Conservation (phyloP, 2,329 filamentous ascomycete species). For the Cytospora schulzeri region DNA sequence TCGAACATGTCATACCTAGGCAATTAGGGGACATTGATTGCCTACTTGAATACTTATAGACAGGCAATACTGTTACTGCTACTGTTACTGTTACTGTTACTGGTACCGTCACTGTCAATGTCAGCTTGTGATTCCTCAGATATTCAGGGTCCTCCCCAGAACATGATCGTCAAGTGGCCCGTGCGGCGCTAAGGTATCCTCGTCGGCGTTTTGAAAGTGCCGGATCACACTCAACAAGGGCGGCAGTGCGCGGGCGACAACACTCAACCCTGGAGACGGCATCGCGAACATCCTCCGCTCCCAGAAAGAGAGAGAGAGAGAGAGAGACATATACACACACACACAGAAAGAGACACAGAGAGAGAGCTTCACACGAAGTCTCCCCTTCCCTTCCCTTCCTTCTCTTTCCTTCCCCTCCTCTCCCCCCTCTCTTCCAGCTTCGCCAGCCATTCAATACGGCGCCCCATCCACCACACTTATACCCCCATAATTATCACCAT, state of each 20-base stretch:
- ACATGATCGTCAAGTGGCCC: constrained; percentile 2
- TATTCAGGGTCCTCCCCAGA: constrained; percentile 12
- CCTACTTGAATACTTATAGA: not conserved
- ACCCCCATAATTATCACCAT: not conserved
- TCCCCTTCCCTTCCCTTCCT: not conserved
- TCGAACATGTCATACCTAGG: too few species aligned
- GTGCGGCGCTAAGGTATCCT: constrained; percentile 1
- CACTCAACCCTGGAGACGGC: not conserved
- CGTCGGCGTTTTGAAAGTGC: constrained; percentile 10
- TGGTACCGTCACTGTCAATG: not conserved
- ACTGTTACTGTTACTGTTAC: too few species aligned
- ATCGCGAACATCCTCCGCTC: not conserved
- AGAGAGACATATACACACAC: too few species aligned
- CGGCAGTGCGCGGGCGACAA: not conserved
- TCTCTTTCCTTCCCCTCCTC: not conserved
- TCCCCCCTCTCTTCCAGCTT: not conserved
- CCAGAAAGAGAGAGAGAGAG: too few species aligned
- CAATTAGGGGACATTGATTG: too few species aligned
- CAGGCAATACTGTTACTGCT: not conserved
- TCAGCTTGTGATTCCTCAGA: not conserved
- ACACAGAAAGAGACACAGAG: too few species aligned
- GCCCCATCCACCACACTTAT: not conserved
- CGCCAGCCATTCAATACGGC: constrained; percentile 2
- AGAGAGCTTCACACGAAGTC: constrained; percentile 5
- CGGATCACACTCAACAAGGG: not conserved